phyloP scores from a whole-genome alignment of 208 protist genomes.

The Crithidia thermophila region DNA sequence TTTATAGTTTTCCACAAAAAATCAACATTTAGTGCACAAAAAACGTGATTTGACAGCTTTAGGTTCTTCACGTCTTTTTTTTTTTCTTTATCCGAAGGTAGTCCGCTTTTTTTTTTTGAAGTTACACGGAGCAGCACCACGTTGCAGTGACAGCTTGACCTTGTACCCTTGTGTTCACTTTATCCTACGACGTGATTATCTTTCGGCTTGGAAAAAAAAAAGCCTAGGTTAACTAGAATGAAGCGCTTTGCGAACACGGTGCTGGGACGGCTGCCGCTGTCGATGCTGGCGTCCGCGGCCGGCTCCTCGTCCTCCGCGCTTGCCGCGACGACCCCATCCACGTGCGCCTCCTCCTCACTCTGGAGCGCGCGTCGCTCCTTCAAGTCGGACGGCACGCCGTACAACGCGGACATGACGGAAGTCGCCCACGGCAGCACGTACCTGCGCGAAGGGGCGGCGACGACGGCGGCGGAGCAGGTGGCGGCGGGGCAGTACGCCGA shows the following conservation, averaged over 20 bases:
- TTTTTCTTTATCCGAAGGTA: too few species aligned
- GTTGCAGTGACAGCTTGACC: too few species aligned
- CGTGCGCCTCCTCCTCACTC: slow-evolving; percentile 2
- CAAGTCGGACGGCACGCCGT: slow-evolving; percentile 66
- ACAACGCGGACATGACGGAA: slow-evolving; percentile 72
- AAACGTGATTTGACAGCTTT: too few species aligned
- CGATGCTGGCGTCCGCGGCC: neutral
- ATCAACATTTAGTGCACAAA: too few species aligned
- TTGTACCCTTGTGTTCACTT: neutral
- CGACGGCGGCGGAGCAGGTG: slow-evolving; percentile 62
- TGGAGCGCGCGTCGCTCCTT: slow-evolving; percentile 50
- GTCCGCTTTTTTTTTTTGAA: too few species aligned
- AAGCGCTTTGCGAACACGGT: slow-evolving; percentile 15
- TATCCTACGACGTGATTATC: neutral
- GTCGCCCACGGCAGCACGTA: slow-evolving; percentile 65
- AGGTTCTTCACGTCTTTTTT: too few species aligned
- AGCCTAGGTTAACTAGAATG: slow-evolving; percentile 1
- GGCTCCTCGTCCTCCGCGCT: neutral
- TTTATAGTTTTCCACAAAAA: too few species aligned
- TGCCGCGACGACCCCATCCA: neutral
- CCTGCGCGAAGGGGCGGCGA: slow-evolving; percentile 44
- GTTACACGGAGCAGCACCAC: too few species aligned
- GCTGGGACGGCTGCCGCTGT: slow-evolving; percentile 8
- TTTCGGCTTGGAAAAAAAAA: too few species aligned
- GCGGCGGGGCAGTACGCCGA: slow-evolving; percentile 87